Evolutionary conservation across 352 stramenopile species (phyloP).

Genomic region (Phytophthora pisi): DNA sequence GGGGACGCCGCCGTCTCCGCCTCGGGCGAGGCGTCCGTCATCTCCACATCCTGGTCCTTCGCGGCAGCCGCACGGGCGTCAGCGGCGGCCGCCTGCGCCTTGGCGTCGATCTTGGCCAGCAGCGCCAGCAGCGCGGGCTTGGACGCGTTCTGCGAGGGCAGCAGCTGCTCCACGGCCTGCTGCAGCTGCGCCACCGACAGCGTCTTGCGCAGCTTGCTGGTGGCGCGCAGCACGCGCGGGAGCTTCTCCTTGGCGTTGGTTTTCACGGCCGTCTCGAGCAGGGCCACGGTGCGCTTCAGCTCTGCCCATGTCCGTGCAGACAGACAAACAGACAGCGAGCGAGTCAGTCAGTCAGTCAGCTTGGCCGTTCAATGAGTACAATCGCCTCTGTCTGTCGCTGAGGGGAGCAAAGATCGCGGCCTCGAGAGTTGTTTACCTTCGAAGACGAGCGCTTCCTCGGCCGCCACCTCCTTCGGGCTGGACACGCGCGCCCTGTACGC

Average conservation of each 20-base stretch:
- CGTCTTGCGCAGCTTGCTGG: conserved; percentile 81
- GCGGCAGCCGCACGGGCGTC: conserved; percentile 11
- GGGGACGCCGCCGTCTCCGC: conserved; percentile 25
- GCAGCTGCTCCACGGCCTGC: conserved; percentile 60
- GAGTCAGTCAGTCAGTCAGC: conserved; percentile 5
- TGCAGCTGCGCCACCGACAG: conserved; percentile 67
- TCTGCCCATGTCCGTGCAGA: conserved; percentile 35
- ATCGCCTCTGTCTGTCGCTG: neutral
- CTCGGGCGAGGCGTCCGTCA: conserved; percentile 52
- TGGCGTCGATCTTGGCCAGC: conserved; percentile 52
- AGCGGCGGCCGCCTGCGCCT: conserved; percentile 28
- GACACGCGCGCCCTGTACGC: conserved; percentile 50
- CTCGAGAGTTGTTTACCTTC: conserved; percentile 44
- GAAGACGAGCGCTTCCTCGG: conserved; percentile 68
- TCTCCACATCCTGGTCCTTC: conserved; percentile 58
- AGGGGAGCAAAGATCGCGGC: conserved; percentile 18
- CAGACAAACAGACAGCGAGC: conserved; percentile 8
- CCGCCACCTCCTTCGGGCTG: conserved; percentile 54
- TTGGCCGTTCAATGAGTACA: no score
- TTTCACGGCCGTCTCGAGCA: conserved; percentile 81
- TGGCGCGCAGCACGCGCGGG: conserved; percentile 77
- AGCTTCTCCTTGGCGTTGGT: conserved; percentile 86
- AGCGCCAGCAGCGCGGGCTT: conserved; percentile 58
- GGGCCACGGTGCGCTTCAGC: conserved; percentile 71
- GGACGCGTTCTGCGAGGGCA: conserved; percentile 70